These are phyloP conservation scores for Blastocystis hominis DNA, from an alignment of 352 stramenopile species.

Conservation along the genomic window DNA sequence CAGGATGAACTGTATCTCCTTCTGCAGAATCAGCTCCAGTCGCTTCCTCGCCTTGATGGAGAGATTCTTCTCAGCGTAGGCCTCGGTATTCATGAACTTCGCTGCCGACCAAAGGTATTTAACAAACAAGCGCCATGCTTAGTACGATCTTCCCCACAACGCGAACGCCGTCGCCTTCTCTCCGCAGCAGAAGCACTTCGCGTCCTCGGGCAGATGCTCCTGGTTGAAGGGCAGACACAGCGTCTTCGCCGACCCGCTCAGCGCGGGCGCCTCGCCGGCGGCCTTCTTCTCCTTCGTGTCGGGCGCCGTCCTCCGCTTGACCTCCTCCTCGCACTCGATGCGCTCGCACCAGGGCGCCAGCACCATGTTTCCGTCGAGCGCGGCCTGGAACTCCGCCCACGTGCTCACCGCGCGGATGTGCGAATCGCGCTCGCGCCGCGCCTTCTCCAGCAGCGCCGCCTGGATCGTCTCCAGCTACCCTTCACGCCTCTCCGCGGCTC, in stretches of 20 bases:
- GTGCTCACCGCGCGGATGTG: slow-evolving; percentile 85
- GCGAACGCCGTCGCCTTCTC: slow-evolving; percentile 84
- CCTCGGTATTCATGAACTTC: neutral
- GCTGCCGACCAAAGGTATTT: neutral
- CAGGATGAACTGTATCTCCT: neutral
- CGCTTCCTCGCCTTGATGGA: neutral
- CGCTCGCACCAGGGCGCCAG: slow-evolving; percentile 85
- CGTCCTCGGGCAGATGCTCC: slow-evolving; percentile 74
- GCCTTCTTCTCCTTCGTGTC: slow-evolving; percentile 66
- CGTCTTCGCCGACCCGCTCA: slow-evolving; percentile 88
- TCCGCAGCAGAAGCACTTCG: slow-evolving; percentile 89
- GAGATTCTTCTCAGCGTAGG: neutral
- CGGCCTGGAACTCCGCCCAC: slow-evolving; percentile 95
- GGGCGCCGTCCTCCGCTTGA: slow-evolving; percentile 76
- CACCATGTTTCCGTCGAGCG: slow-evolving; percentile 91
- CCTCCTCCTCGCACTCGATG: slow-evolving; percentile 79
- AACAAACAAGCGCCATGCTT: slow-evolving; percentile 58
- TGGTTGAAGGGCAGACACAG: slow-evolving; percentile 96
- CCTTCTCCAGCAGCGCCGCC: slow-evolving; percentile 84
- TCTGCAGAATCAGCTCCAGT: neutral
- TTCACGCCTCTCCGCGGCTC: neutral
- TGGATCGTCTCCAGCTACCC: slow-evolving; percentile 84
- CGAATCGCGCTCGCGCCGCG: slow-evolving; percentile 77
- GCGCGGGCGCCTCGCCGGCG: slow-evolving; percentile 58
- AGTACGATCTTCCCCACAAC: slow-evolving; percentile 82